Base-by-base conservation (phyloP, 192 early-diverging fungal genomes). In the Coemansia sp. region DNA sequence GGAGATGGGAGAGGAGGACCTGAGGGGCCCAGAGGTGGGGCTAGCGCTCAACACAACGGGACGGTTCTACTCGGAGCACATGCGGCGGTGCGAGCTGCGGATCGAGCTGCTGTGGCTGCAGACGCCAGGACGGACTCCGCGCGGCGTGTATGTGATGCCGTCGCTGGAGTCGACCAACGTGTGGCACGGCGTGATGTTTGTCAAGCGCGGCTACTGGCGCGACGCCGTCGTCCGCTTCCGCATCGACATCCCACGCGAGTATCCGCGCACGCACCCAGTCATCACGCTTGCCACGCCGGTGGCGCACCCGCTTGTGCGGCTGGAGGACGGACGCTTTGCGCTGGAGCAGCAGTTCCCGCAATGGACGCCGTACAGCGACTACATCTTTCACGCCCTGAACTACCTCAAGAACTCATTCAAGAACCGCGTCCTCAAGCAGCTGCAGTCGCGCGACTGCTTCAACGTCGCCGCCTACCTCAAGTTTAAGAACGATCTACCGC, bases 151-250 rank as follows among this genome's bases (percentile, higher is more conserved):
- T 78, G 84, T 97, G 8, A 92, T 92, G 85, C 95, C 95, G 38
- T 80, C 81, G 41, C 63, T 70, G 23, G 44, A 36, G 12, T 69
- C 76, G 23, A 77, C 78, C 12, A 73, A 70, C 89, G 92, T 87
- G 57, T 96, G 94, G 94, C 87, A 90, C 67, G 95, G 93, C 0
- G 89, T 90, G 7, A 75, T 97, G 35, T 94, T 96, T 76, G 79
- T 97, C 36, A 92, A 95, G 75, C 89, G 92, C 36, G 95, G 95
- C 35, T 96, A 90, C 78, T 97, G 94, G 79, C 88, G 88, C 35
- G 89, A 92, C 52, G 94, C 90, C 0, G 93, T 96, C 7, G 92
- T 97, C 74, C 92, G 95, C 66, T 97, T 96, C 83, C 74, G 89
- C 71, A 78, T 95, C 48, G 71, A 85, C 21, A 94, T 95, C 49